Base-by-base conservation (phyloP, 768 basidiomycete genomes). In the Phanerodontia chrysosporium region DNA sequence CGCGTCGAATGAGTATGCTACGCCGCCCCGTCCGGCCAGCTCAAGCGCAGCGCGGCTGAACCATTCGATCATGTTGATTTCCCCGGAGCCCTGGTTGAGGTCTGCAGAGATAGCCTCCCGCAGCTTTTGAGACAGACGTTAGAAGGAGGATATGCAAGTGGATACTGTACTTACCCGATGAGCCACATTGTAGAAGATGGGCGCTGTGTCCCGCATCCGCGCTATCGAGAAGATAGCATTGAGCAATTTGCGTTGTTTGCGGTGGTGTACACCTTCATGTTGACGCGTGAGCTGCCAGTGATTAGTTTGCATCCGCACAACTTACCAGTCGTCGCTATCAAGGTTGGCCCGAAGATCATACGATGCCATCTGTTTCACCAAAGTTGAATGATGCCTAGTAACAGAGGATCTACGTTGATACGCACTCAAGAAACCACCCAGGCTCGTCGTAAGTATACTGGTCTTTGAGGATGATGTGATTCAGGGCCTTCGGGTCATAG, bases 401-500 rank as follows among this genome's bases (percentile, higher is more conserved):
- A 21, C 14, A 56, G 54, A 9, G 0, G 22, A n/a, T 14, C 28
- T 42, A 22, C 39, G 6, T 39, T 28, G 35, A 51, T 21, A 55
- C 64, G 8, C 44, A 70, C 69, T 49, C 52, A 13, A 59, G 62
- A 21, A 65, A 62, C 46, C 54, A 58, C 1, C 32, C 25, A 0
- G 67, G 6, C 45, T 67, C 62, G 18, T 66, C 58, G 32, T 55
- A 69, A 1, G 52, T 36, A 27, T 39, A 45, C 49, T 66, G 59
- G 45, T 77, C 80, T 66, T 80, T 80, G 16, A 80, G 67, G 22
- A 78, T 49, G 24, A 82, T 78, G 57, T 76, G 74, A 53, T 80
- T 72, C 55, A 82, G 58, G 1, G 80, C 80, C 42, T 70, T 74
- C 1, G 80, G 78, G 58, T 82, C 80, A 51, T 66, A 78, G 0